A percentile compares a stretch with the other conserved stretches of the same genome.
Evolutionary conservation across 108 stramenopile species (phyloP).

Genomic region (Epipyxis sp.): DNA sequence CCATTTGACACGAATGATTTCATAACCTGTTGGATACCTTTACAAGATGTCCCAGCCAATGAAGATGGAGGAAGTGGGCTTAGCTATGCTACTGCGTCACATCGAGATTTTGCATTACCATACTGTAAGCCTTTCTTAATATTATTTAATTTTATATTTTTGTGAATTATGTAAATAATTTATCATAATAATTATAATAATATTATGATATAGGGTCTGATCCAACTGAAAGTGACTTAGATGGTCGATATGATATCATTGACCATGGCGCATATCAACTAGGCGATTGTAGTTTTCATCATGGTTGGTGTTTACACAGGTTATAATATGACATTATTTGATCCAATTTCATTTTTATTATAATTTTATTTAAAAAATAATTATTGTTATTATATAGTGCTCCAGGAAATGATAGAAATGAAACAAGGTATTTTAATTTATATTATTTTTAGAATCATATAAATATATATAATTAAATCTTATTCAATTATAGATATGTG

Average conservation of each 20-base stretch:
- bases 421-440: too few species aligned
- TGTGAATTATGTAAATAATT: too few species aligned
- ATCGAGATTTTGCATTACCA: constrained; percentile 49
- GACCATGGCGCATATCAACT: constrained; percentile 28
- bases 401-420: too few species aligned
- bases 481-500: not conserved
- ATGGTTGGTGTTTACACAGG: constrained; percentile 49
- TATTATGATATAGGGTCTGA: constrained; percentile 18
- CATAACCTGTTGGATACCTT: constrained; percentile 48
- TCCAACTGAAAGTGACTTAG: constrained; percentile 35
- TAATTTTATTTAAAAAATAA: too few species aligned
- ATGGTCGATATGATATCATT: constrained; percentile 34
- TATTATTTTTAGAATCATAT: too few species aligned
- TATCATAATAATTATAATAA: not conserved
- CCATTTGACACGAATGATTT: constrained; percentile 50
- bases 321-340: too few species aligned
- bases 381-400: too few species aligned
- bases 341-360: too few species aligned
- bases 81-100: constrained; percentile 30
- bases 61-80: constrained; percentile 45
- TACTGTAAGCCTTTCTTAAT: constrained; percentile 32
- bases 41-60: constrained; percentile 21
- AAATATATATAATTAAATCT: not conserved
- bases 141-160: not conserved
- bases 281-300: constrained; percentile 49